These are phyloP conservation scores for Penicillium coprophilum DNA, from an alignment of 495 filamentous ascomycete genomes.

Conservation along the genomic window DNA sequence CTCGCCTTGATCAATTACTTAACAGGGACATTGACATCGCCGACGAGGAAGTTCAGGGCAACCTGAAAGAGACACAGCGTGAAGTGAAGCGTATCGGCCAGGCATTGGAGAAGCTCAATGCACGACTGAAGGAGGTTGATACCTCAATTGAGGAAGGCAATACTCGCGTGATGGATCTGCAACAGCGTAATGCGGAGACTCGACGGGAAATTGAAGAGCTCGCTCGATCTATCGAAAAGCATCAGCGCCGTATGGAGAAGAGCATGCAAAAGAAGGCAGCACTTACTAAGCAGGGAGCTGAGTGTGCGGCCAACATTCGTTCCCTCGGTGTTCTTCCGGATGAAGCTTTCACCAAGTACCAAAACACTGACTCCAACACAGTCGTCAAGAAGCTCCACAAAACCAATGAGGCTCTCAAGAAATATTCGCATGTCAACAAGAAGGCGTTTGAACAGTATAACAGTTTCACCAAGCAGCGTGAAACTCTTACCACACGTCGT, in stretches of 20 bases:
- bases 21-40: slow-evolving; percentile 71
- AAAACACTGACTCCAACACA: slow-evolving; percentile 71
- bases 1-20: slow-evolving; percentile 83
- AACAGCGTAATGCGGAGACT: slow-evolving; percentile 63
- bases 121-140: slow-evolving; percentile 70
- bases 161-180: slow-evolving; percentile 56
- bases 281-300: slow-evolving; percentile 69
- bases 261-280: slow-evolving; percentile 82
- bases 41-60: slow-evolving; percentile 58
- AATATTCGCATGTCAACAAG: slow-evolving; percentile 97
- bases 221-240: slow-evolving; percentile 75
- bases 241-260: slow-evolving; percentile 90
- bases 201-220: slow-evolving; percentile 72
- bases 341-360: slow-evolving; percentile 89
- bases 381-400: slow-evolving; percentile 87
- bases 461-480: slow-evolving; percentile 89
- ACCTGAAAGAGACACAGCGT: slow-evolving; percentile 73
- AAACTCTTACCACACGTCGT: slow-evolving; percentile 75
- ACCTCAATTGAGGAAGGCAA: slow-evolving; percentile 65
- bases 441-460: slow-evolving; percentile 99
- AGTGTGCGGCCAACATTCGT: slow-evolving; percentile 83
- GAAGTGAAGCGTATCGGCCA: slow-evolving; percentile 77
- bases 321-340: slow-evolving; percentile 92
- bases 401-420: slow-evolving; percentile 90
- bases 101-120: slow-evolving; percentile 58